These are phyloP conservation scores for Leccinum disarticulatum DNA, from an alignment of 768 basidiomycete genomes.

Conservation along the genomic window DNA sequence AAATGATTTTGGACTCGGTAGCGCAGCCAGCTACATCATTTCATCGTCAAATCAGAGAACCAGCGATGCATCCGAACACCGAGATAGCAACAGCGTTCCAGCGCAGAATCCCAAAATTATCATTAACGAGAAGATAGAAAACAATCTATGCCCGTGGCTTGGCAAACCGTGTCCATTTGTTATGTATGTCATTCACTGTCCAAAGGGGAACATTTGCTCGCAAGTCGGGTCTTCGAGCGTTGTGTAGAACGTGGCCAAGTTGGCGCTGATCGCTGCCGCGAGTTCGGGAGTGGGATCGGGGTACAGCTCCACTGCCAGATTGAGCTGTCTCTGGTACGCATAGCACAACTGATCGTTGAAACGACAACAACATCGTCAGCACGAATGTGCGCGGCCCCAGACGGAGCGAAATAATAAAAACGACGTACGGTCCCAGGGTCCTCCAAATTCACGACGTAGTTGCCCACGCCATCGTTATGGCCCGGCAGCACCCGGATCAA, in stretches of 20 bases:
- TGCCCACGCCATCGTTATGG: slow-evolving; percentile 17
- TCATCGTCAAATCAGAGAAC: too few relatives aligned
- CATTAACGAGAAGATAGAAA: not conserved
- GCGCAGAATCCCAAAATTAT: not conserved
- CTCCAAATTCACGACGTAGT: slow-evolving; percentile 12
- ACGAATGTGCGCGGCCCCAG: not conserved
- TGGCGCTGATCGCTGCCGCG: slow-evolving; percentile 21
- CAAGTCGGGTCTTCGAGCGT: slow-evolving; percentile 12
- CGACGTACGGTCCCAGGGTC: slow-evolving; percentile 18
- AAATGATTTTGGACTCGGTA: too few relatives aligned
- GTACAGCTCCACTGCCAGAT: slow-evolving; percentile 22
- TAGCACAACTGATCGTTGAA: slow-evolving; percentile 15
- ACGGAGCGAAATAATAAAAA: not conserved
- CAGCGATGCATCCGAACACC: too few relatives aligned
- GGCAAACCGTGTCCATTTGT: not conserved
- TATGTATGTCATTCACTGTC: slow-evolving; percentile 2
- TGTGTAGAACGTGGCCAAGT: slow-evolving; percentile 17
- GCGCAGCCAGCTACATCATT: too few relatives aligned
- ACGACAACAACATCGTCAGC: slow-evolving; percentile 3
- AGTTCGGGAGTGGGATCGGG: slow-evolving; percentile 23
- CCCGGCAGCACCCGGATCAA: slow-evolving; percentile 15
- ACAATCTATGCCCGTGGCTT: not conserved
- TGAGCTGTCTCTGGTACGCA: slow-evolving; percentile 20
- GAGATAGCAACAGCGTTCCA: not conserved
- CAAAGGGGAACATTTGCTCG: slow-evolving; percentile 17